A percentile compares a stretch with the other conserved stretches of the same genome.
Evolutionary conservation across 257 asterid genomes (phyloP).

Genomic region (Solanum neorickii): DNA sequence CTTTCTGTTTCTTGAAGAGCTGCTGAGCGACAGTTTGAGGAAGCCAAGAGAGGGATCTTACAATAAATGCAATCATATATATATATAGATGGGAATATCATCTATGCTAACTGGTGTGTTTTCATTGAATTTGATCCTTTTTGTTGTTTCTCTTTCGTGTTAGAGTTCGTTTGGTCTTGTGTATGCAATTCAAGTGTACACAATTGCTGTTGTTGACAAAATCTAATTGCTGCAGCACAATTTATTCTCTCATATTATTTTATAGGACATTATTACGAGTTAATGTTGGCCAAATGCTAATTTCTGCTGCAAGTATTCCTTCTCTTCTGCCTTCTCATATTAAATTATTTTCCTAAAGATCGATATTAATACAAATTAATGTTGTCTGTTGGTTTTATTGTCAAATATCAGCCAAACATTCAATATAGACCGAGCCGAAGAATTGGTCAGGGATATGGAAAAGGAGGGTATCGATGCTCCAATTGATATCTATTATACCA

Average conservation of each 20-base stretch:
- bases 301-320: not conserved
- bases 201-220: not conserved
- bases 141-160: not conserved
- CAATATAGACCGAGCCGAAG: slow-evolving; percentile 71
- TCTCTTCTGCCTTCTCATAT: not conserved
- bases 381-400: not conserved
- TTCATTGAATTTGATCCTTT: not conserved
- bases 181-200: not conserved
- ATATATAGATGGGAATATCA: slow-evolving; percentile 53
- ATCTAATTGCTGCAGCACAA: not conserved
- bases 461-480: slow-evolving; percentile 89
- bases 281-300: not conserved
- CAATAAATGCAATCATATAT: slow-evolving; percentile 56
- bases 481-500: slow-evolving; percentile 78
- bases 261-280: not conserved
- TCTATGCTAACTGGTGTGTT: slow-evolving; percentile 78
- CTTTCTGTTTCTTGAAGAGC: slow-evolving; percentile 51
- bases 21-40: slow-evolving; percentile 89
- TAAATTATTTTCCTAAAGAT: not conserved
- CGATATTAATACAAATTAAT: not conserved
- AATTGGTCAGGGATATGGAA: slow-evolving; percentile 94
- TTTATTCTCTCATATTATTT: not conserved
- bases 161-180: not conserved
- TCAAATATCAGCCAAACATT: slow-evolving; percentile 51
- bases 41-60: slow-evolving; percentile 60